Evolutionary conservation across 2,329 filamentous ascomycete species (phyloP).

Genomic region (Neopestalotiopsis clavispora): DNA sequence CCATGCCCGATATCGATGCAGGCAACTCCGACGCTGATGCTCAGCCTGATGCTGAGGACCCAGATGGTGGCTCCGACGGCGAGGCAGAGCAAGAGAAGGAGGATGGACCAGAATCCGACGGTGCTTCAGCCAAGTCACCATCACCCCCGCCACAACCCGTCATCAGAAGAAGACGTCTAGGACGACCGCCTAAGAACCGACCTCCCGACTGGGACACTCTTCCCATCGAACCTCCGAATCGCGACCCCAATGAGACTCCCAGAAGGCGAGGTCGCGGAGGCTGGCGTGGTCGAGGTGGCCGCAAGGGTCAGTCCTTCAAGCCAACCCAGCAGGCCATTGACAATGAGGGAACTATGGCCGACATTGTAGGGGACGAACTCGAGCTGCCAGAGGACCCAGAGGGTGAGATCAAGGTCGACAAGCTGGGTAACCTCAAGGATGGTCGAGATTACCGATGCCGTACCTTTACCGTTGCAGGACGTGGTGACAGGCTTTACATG

Average conservation of each 20-base stretch:
- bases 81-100: slow-evolving; percentile 46
- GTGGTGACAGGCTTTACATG: slow-evolving; percentile 92
- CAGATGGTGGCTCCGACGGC: slow-evolving; percentile 27
- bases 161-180: slow-evolving; percentile 78
- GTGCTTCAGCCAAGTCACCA: slow-evolving; percentile 53
- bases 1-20: slow-evolving; percentile 55
- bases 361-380: slow-evolving; percentile 91
- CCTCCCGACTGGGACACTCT: slow-evolving; percentile 78
- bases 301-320: slow-evolving; percentile 70
- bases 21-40: slow-evolving; percentile 33
- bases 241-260: slow-evolving; percentile 60
- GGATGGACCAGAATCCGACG: slow-evolving; percentile 42
- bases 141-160: slow-evolving; percentile 64
- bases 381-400: slow-evolving; percentile 84
- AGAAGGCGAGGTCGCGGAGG: slow-evolving; percentile 71
- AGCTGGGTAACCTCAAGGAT: slow-evolving; percentile 79
- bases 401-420: slow-evolving; percentile 93
- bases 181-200: slow-evolving; percentile 83
- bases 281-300: slow-evolving; percentile 71
- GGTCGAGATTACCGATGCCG: slow-evolving; percentile 93
- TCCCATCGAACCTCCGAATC: slow-evolving; percentile 56
- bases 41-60: slow-evolving; percentile 37
- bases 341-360: slow-evolving; percentile 89
- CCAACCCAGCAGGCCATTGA: slow-evolving; percentile 88
- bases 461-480: slow-evolving; percentile 87